A percentile compares a stretch with the other conserved stretches of the same genome.
phyloP scores from a whole-genome alignment of 2,329 filamentous ascomycete genomes.

The Epichloe festucae region DNA sequence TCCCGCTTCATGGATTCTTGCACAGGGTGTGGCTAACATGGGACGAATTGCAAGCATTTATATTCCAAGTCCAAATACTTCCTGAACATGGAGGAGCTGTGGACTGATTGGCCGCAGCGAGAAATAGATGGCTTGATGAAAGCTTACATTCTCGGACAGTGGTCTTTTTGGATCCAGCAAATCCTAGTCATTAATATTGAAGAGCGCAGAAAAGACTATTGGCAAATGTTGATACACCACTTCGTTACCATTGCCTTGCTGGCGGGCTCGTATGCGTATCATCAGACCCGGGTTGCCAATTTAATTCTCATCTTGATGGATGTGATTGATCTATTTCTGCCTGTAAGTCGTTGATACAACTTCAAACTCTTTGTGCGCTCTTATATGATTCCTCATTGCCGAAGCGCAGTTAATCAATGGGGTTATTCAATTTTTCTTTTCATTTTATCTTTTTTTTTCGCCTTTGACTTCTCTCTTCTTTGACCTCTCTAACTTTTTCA shows the following conservation, averaged over 20 bases:
- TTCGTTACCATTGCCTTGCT: constrained; percentile 77
- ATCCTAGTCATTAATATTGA: constrained; percentile 91
- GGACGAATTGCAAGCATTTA: constrained; percentile 47
- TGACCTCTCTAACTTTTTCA: no score
- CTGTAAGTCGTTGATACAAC: constrained; percentile 38
- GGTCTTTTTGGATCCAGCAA: constrained; percentile 89
- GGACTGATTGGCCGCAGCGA: constrained; percentile 72
- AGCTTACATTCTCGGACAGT: constrained; percentile 79
- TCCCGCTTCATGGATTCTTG: not conserved
- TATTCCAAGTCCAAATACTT: constrained; percentile 67
- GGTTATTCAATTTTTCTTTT: no score
- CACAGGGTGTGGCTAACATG: not conserved
- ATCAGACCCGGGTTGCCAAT: constrained; percentile 77
- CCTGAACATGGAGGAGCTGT: constrained; percentile 64
- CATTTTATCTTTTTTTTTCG: no score
- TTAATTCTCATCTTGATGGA: constrained; percentile 90
- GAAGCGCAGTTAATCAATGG: no score
- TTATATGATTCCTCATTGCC: constrained; percentile 1
- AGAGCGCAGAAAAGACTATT: constrained; percentile 85
- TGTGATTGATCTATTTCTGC: constrained; percentile 75
- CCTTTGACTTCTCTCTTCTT: no score
- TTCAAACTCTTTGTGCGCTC: not conserved
- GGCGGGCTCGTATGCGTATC: constrained; percentile 71
- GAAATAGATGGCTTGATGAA: constrained; percentile 66
- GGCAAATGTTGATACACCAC: constrained; percentile 93